Base-by-base conservation (phyloP, 2,329 filamentous ascomycete species). In the Elsinoe australis region DNA sequence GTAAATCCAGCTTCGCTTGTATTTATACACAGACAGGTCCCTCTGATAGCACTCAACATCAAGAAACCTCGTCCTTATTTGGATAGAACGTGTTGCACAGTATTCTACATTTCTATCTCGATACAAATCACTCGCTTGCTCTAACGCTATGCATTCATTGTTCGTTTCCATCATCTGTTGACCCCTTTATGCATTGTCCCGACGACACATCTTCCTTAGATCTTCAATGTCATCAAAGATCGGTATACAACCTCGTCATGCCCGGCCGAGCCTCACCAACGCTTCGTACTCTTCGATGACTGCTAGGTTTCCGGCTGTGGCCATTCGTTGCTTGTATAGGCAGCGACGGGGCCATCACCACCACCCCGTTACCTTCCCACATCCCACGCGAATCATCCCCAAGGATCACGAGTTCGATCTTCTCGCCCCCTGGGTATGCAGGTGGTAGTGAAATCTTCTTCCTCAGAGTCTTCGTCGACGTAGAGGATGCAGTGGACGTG, bases 301-400 rank as follows among this genome's bases (percentile, higher is more conserved):
- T 26, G 17, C 39, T 41, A 6, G 36, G 22, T 19, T 8, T 14
- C 8, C 26, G 24, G 14, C 22, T 32, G 15, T 18, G 9, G 9
- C 12, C 18, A 7, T n/a, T 9, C 28, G 26, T 10, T 19, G 22
- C 18, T 31, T 31, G 26, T 10, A 18, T 18, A 6, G 39, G 39
- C 28, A 21, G 2, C 18, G 39, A 15, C 12, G 24, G 39, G 12
- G 39, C 24, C 24, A 44, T 18, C 39, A 44, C 31, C 24, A 44
- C 39, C n/a, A 44, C 39, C n/a, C 39, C 39, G 39, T 44, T 44
- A 19, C 39, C 39, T 21, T 44, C 17, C 39, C 39, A 44, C 2
- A 44, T 17, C 21, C 39, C 39, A 29, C 15, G 39, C 3, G 39
- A 24, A 15, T 44, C 28, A 9, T 44, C 39, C 21, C 39, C 39